Evolutionary conservation across 371 early-diverging fungal genomes (phyloP).

Genomic region (Globomyces sp.): DNA sequence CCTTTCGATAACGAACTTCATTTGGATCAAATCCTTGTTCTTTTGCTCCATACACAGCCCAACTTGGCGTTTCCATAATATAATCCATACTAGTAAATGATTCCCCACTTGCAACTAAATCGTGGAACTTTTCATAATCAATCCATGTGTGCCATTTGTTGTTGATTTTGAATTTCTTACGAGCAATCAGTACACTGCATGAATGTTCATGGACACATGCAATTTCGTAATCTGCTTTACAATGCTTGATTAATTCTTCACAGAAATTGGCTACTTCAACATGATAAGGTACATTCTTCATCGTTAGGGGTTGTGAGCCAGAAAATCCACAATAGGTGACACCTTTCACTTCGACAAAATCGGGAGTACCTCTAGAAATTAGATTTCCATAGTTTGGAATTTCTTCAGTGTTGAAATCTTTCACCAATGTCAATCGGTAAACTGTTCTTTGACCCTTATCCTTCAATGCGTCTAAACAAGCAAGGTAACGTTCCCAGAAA

Average conservation of each 20-base stretch:
- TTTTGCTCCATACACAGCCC: conserved; percentile 74
- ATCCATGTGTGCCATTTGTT: conserved; percentile 80
- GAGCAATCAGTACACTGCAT: neutral
- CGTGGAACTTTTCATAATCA: conserved; percentile 73
- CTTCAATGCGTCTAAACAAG: conserved; percentile 63
- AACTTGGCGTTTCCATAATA: conserved; percentile 69
- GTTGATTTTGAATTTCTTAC: conserved; percentile 61
- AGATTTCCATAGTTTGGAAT: conserved; percentile 69
- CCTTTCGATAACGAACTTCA: conserved; percentile 69
- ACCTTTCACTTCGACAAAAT: conserved; percentile 73
- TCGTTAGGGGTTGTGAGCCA: conserved; percentile 4
- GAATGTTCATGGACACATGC: too few species aligned
- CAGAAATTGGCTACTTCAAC: too few species aligned
- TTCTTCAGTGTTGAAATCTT: conserved; percentile 74
- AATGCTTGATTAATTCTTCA: too few species aligned
- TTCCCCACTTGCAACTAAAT: conserved; percentile 59
- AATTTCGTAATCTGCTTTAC: too few species aligned
- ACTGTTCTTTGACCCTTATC: conserved; percentile 69
- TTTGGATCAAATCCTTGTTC: conserved; percentile 77
- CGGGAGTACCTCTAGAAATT: conserved; percentile 70
- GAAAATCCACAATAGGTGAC: conserved; percentile 56
- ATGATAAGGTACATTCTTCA: too few species aligned
- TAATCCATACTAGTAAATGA: conserved; percentile 71
- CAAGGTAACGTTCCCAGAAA: conserved; percentile 80
- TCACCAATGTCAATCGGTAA: conserved; percentile 76